Evolutionary conservation across 768 basidiomycete species (phyloP), one percentile per base, ranked within the genome.

Genomic region (Tubosaeta sp.): DNA sequence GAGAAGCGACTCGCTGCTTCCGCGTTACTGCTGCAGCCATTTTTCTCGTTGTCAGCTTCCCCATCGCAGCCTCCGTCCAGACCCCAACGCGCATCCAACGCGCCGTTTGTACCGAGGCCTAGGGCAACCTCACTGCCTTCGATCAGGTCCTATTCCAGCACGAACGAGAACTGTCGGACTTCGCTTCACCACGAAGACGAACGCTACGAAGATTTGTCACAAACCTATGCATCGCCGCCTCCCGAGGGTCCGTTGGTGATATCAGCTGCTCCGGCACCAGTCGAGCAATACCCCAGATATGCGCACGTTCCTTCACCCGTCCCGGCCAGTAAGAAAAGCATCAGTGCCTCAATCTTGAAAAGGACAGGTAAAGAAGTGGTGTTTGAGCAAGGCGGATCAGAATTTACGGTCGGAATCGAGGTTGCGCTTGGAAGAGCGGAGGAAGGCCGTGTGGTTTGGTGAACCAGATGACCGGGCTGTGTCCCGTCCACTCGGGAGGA

Each of bases 381-480:
- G 11, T 68, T 68, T 43, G 58, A 68, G 47, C 65, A 60, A 35
- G 58, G 33, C 4, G 67, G 63, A 7, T 59, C 62, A 29, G 65
- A 62, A 43, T 69, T 59, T 26, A 59, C 59, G 1, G 56, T 65
- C 27, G 69, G 67, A 14, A 52, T 71, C 27, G 69, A 69, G 39
- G 63, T 69, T 11, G 63, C 67, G 22, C 55, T 69, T 17, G 66
- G 67, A 52, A 58, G 65, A 44, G 69, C 67, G 25, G 67, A 69
- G 34, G 69, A 71, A 41, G 67, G 69, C 6, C 58, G 65, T 2
- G 59, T 66, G 1, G 53, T 69, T 19, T 68, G 68, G 66, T 68
- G 50, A 66, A 9, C 29, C 29, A 29, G 8, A 29, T 8, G 27
- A 5, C 27, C 27, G 8, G 27, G 27, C 8, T 29, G 27, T 4